phyloP scores from a whole-genome alignment of 305 asterid species.

The Stenogyne calaminthoides region DNA sequence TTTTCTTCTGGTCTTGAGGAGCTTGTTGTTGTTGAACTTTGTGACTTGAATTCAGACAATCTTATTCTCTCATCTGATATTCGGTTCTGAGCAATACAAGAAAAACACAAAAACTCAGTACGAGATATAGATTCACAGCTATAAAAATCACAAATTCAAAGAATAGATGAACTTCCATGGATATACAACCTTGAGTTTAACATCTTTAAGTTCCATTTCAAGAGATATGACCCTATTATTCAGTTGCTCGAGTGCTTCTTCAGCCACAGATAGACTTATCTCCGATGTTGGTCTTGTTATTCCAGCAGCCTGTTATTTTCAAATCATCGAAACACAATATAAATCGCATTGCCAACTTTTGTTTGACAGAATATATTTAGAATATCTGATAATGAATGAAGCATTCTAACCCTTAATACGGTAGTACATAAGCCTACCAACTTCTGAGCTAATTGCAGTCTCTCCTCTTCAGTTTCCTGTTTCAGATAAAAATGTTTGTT shows the following conservation, averaged over 20 bases:
- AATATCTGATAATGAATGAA: conserved; percentile 3
- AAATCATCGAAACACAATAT: conserved; percentile 1
- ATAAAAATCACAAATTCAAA: not conserved
- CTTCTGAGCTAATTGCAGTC: conserved; percentile 87
- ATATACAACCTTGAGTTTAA: conserved; percentile 68
- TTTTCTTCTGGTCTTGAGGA: conserved; percentile 45
- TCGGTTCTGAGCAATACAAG: conserved; percentile 57
- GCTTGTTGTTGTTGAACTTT: conserved; percentile 47
- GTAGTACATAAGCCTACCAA: conserved; percentile 76
- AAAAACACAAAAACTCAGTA: conserved; percentile 21
- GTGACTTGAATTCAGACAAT: conserved; percentile 71
- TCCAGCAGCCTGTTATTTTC: conserved; percentile 78
- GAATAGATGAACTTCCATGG: not conserved
- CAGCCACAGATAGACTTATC: conserved; percentile 62
- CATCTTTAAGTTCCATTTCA: conserved; percentile 79
- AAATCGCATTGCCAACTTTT: not conserved
- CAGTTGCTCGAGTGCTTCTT: conserved; percentile 82
- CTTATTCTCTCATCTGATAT: conserved; percentile 63
- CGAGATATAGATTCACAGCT: not conserved
- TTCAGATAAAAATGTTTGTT: conserved; percentile 22
- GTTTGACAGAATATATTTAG: not conserved
- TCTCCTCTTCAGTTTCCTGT: conserved; percentile 93
- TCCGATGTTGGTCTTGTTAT: conserved; percentile 61
- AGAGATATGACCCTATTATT: conserved; percentile 52
- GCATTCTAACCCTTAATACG: conserved; percentile 64